Conservation (phyloP, 2,329 filamentous ascomycete species). For the Colletotrichum aenigma region DNA sequence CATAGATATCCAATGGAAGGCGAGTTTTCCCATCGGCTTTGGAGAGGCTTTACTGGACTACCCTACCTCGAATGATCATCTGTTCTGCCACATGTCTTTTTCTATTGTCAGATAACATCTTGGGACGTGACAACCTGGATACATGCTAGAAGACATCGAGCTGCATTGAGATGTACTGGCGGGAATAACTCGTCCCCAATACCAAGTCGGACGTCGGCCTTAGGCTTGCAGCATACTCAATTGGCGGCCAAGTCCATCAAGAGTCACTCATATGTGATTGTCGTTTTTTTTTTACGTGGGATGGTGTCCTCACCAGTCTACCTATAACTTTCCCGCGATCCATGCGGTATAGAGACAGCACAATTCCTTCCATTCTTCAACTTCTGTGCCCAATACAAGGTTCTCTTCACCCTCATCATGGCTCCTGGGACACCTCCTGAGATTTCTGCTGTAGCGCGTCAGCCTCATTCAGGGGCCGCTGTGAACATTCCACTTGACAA, state of each 20-base stretch:
- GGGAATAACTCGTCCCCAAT: neutral
- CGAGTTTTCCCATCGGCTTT: neutral
- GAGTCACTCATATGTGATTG: neutral
- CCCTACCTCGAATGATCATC: neutral
- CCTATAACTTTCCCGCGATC: neutral
- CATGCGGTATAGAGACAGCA: neutral
- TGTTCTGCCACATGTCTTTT: neutral
- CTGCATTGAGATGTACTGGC: neutral
- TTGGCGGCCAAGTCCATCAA: neutral
- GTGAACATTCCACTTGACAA: neutral
- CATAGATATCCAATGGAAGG: neutral
- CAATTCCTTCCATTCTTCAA: accelerated
- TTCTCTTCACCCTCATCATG: neutral
- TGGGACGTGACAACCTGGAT: neutral
- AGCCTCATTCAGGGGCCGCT: neutral
- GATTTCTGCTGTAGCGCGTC: neutral
- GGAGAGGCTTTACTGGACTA: neutral
- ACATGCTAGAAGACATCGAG: neutral
- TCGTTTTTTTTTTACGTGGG: neutral
- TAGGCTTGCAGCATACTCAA: neutral
- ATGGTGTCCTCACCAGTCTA: neutral
- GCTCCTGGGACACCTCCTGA: neutral
- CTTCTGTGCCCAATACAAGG: neutral
- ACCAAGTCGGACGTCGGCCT: neutral
- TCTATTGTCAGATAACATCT: neutral